phyloP scores from a whole-genome alignment of 305 asterid species.

The Rubia balearica region DNA sequence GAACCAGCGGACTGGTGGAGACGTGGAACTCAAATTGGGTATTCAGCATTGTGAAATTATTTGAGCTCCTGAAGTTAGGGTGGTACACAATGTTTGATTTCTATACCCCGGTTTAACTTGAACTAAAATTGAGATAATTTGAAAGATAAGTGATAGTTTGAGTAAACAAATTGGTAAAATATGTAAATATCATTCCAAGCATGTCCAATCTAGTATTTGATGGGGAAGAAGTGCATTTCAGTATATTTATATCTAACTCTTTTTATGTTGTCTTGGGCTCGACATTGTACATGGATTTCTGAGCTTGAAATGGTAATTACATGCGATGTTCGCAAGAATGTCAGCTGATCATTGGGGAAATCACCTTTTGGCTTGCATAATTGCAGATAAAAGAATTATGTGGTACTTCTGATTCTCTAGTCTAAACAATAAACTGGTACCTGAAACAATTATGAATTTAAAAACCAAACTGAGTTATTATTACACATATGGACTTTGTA shows the following conservation, averaged over 20 bases:
- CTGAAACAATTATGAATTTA: background rate
- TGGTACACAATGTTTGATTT: background rate
- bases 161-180: background rate
- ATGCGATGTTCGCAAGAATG: background rate
- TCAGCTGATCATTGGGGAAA: background rate
- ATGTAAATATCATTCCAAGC: background rate
- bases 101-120: background rate
- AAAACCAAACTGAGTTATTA: too few species aligned
- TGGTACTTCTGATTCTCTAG: background rate
- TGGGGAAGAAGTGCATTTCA: background rate
- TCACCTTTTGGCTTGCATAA: background rate
- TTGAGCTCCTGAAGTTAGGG: background rate
- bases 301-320: background rate
- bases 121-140: background rate
- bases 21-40: background rate
- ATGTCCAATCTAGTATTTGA: background rate
- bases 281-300: background rate
- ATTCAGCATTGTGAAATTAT: background rate
- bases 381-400: background rate
- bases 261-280: background rate
- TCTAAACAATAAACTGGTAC: background rate
- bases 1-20: background rate
- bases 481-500: background rate
- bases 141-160: background rate
- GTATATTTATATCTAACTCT: background rate